phyloP scores from a whole-genome alignment of 192 early-diverging fungal genomes.

The Chytriomyces confervae region DNA sequence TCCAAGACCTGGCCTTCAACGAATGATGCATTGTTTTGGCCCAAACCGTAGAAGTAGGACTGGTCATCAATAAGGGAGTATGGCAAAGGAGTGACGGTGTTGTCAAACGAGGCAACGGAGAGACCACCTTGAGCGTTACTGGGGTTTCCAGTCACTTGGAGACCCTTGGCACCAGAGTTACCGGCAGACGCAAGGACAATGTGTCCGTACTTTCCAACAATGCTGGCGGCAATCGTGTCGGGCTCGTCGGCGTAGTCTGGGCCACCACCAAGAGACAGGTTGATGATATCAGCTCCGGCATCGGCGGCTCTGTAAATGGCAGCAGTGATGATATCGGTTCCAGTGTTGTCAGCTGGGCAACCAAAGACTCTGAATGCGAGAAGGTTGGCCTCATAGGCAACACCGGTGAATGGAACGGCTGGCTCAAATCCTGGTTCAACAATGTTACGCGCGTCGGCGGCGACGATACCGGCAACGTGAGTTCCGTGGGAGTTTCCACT shows the following conservation, averaged over 20 bases:
- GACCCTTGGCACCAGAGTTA: constrained; percentile 72
- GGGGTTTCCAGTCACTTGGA: constrained; percentile 52
- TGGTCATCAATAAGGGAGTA: not conserved
- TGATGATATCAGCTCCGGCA: not conserved
- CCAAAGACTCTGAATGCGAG: constrained; percentile 74
- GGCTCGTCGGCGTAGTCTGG: constrained; percentile 66
- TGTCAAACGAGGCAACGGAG: constrained; percentile 32
- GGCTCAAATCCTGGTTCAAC: constrained; percentile 6
- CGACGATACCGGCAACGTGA: constrained; percentile 58
- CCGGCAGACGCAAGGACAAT: constrained; percentile 69
- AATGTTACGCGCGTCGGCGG: constrained; percentile 40
- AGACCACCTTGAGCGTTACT: constrained; percentile 22
- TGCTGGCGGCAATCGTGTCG: constrained; percentile 62
- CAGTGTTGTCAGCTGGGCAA: constrained; percentile 59
- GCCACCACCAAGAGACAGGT: constrained; percentile 76
- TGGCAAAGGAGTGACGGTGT: not conserved
- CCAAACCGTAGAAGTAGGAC: not conserved
- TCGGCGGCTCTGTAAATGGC: not conserved
- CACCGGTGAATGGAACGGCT: constrained; percentile 57
- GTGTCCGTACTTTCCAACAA: constrained; percentile 49
- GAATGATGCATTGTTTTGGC: not conserved
- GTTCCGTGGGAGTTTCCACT: constrained; percentile 52
- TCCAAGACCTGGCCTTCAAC: constrained; percentile 10
- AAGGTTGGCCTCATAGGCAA: constrained; percentile 82
- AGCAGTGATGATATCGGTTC: constrained; percentile 72